These are phyloP conservation scores for Poa pratensis DNA, from an alignment of 176 grass and related monocot species.

Conservation along the genomic window DNA sequence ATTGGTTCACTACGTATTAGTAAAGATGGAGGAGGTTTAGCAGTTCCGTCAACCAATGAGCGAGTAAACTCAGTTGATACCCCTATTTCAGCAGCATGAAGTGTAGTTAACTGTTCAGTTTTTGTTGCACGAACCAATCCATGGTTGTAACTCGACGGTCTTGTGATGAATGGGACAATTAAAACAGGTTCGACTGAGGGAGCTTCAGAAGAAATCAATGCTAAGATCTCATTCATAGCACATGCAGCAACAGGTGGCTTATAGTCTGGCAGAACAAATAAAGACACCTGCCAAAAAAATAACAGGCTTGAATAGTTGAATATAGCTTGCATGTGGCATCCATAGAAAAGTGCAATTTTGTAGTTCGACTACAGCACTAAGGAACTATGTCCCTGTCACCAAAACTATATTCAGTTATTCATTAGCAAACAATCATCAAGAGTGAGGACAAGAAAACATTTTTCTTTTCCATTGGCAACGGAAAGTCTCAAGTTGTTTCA, in stretches of 20 bases:
- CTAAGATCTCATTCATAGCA: conserved; percentile 74
- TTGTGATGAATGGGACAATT: conserved; percentile 72
- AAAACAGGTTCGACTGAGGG: conserved; percentile 41
- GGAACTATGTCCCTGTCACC: background rate
- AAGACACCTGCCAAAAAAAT: conserved; percentile 66
- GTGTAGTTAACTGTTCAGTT: conserved; percentile 35
- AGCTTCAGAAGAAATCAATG: conserved; percentile 60
- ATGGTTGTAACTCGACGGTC: conserved; percentile 43
- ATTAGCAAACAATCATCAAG: conserved; percentile 21
- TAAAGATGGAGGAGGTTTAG: conserved; percentile 57
- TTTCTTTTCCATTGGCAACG: background rate
- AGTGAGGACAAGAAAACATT: background rate
- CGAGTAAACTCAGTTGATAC: conserved; percentile 58
- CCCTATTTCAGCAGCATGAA: conserved; percentile 69
- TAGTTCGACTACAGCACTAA: background rate
- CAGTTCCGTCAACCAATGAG: conserved; percentile 53
- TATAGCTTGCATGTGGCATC: background rate
- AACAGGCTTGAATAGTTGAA: conserved; percentile 40
- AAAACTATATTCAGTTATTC: background rate
- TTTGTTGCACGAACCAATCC: conserved; percentile 38
- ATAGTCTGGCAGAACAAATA: conserved; percentile 82
- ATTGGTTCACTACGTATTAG: conserved; percentile 74
- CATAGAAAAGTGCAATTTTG: background rate
- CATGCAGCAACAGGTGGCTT: conserved; percentile 75
- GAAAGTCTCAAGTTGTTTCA: conserved; percentile 4